Evolutionary conservation across 2,329 filamentous ascomycete genomes (phyloP).

Genomic region (Diaporthe batatas): DNA sequence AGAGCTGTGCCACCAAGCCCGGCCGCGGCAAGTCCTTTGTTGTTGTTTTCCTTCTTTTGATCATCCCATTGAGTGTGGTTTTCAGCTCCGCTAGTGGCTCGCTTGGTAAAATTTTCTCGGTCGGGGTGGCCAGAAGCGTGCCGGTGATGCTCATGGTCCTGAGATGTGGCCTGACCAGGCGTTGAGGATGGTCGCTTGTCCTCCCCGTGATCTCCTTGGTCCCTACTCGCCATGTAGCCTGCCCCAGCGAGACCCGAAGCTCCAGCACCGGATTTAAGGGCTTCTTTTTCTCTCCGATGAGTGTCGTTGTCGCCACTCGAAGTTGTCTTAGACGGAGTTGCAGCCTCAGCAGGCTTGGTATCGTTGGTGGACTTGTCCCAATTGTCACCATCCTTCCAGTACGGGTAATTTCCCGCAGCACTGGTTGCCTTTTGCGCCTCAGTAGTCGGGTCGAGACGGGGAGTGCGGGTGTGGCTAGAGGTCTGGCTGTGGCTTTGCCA

Average conservation of each 20-base stretch:
- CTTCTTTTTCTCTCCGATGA: conserved; percentile 10
- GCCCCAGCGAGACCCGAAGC: conserved; percentile 33
- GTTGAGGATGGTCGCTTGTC: neutral
- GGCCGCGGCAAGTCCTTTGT: neutral
- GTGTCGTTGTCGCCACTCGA: conserved; percentile 21
- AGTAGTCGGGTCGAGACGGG: conserved; percentile 5
- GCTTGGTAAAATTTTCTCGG: neutral
- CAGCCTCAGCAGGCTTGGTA: neutral
- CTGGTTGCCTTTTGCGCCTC: conserved; percentile 25
- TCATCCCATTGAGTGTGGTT: conserved; percentile 22
- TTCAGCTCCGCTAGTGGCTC: conserved; percentile 20
- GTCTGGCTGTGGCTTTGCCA: neutral
- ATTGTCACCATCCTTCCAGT: neutral
- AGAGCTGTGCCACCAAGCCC: conserved; percentile 20
- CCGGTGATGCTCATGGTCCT: neutral
- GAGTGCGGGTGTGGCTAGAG: neutral
- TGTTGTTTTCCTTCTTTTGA: neutral
- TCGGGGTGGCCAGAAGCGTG: neutral
- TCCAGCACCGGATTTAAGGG: conserved; percentile 20
- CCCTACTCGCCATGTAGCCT: conserved; percentile 31
- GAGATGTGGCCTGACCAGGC: neutral
- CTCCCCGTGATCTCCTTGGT: neutral
- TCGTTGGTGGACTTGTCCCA: too few species aligned
- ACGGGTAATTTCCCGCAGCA: conserved; percentile 34
- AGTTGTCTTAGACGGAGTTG: neutral